Conservation (phyloP, 805 yeast genomes). For the Jamesozyma piceae region DNA sequence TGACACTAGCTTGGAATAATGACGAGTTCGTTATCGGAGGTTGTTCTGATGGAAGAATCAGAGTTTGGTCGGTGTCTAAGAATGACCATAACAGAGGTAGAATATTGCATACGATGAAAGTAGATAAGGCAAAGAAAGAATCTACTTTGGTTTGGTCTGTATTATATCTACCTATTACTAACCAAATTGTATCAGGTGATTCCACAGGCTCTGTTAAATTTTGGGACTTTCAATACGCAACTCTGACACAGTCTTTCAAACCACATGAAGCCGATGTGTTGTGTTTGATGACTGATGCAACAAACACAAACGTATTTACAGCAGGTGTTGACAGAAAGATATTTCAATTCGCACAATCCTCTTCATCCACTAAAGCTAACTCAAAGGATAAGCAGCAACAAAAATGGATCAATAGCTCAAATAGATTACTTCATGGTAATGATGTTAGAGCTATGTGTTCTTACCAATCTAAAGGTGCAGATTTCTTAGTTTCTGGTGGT, state of each 20-base stretch:
- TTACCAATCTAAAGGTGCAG: conserved; percentile 58
- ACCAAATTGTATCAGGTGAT: conserved; percentile 89
- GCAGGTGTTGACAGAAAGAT: conserved; percentile 94
- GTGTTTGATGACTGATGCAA: conserved; percentile 51
- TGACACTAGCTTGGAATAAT: conserved; percentile 68
- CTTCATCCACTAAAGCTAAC: conserved; percentile 17
- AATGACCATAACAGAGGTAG: conserved; percentile 41
- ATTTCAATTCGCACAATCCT: conserved; percentile 44
- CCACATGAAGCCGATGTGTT: conserved; percentile 89
- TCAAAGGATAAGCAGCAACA: conserved; percentile 10
- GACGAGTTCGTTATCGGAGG: conserved; percentile 73
- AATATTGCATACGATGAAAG: conserved; percentile 76
- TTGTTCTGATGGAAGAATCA: conserved; percentile 86
- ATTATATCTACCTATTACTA: conserved; percentile 46
- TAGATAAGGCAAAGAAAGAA: conserved; percentile 78
- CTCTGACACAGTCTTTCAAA: conserved; percentile 70
- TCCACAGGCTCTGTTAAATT: conserved; percentile 89
- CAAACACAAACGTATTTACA: conserved; percentile 60
- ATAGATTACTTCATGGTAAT: conserved; percentile 73
- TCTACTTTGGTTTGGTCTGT: conserved; percentile 90
- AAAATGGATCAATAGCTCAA: conserved; percentile 71
- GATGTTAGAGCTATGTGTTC: conserved; percentile 73
- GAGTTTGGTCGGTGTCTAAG: conserved; percentile 56
- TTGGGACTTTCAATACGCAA: conserved; percentile 77
- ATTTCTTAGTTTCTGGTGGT: conserved; percentile 73